Evolutionary conservation across 495 filamentous ascomycete species (phyloP), one percentile per base, ranked within the genome.

Genomic region (Xylaria intraflava): DNA sequence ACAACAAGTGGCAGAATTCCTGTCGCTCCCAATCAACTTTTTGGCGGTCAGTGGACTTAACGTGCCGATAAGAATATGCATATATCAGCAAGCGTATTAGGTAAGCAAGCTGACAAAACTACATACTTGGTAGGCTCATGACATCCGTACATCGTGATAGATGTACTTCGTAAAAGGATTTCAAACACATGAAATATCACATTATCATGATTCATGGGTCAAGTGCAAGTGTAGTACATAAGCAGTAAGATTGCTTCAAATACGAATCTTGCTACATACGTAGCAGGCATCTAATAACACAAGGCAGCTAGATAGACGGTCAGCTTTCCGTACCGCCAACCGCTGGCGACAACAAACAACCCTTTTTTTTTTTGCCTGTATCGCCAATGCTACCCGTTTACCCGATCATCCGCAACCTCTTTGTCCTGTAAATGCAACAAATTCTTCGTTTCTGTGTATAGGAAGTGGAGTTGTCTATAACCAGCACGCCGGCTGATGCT

Each of bases 391-490:
- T 9, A 43, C 23, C 1, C 2, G 23, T 23, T 16, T n/a, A 16
- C 23, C 9, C 24, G 9, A 45, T 42, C 49, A 23, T 22, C 33
- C 43, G 22, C 6, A 14, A 7, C 43, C 23, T 47, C 24, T 35
- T 43, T 17, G 36, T 46, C 51, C 52, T 27, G 22, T 30, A 47
- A 54, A 55, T 49, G 42, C 42, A 48, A 39, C 19, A 9, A 39
- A 49, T 26, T 49, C 44, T 22, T 47, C 60, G 60, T 60, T 43
- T 55, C 49, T 56, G n/a, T 62, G 52, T 66, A 66, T 66, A 63
- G 56, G 59, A 54, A 66, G 65, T 68, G 58, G 65, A 64, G 65
- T 60, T 50, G 50, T 66, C 61, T 66, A 66, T 67, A 56, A 60
- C 56, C 65, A 58, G 49, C 60, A 23, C 53, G 50, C 64, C 53